Conservation (phyloP, 805 yeast species). For the Pichia manshurica region DNA sequence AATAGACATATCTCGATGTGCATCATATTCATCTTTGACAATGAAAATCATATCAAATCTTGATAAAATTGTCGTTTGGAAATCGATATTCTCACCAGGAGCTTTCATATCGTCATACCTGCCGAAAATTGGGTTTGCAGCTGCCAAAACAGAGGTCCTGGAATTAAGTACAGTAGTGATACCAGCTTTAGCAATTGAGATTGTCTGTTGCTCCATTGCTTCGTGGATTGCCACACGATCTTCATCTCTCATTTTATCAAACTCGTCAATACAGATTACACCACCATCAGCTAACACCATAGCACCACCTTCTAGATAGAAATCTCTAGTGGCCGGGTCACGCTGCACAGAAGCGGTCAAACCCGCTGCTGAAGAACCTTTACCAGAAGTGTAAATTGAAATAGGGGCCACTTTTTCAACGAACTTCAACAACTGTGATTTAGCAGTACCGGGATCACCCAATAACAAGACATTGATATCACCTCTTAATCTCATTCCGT, state of each 20-base stretch:
- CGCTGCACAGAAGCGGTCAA: conserved; percentile 96
- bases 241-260: conserved; percentile 98
- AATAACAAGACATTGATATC: conserved; percentile 88
- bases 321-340: conserved; percentile 82
- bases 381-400: conserved; percentile 95
- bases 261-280: conserved; percentile 97
- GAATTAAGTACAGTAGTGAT: conserved; percentile 95
- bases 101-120: conserved; percentile 93
- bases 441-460: conserved; percentile 99
- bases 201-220: conserved; percentile 99
- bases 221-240: conserved; percentile 98
- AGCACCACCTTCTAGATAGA: conserved; percentile 97
- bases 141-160: conserved; percentile 93
- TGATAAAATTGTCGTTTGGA: conserved; percentile 93
- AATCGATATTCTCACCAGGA: conserved; percentile 97
- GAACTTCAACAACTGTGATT: conserved; percentile 90
- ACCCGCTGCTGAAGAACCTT: conserved; percentile 99
- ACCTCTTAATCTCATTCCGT: conserved; percentile 94
- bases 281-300: conserved; percentile 99
- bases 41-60: conserved; percentile 98
- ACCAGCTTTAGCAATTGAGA: conserved; percentile 98
- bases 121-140: conserved; percentile 97
- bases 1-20: conserved; percentile 74
- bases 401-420: conserved; percentile 94
- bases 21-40: conserved; percentile 92